phyloP scores from a whole-genome alignment of 2,329 filamentous ascomycete genomes.

The Ceratocystis variospora region DNA sequence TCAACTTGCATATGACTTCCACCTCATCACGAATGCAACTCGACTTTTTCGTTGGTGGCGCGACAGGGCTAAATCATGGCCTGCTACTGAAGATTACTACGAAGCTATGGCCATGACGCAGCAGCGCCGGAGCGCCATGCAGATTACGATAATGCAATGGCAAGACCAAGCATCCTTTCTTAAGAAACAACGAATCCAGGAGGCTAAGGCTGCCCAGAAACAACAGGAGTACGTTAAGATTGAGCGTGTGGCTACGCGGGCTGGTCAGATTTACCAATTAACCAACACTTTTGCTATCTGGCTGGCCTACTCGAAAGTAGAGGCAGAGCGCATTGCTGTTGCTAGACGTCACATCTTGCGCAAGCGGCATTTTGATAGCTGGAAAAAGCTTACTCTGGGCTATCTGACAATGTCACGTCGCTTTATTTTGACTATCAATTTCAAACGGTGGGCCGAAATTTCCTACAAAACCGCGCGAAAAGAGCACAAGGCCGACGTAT shows the following conservation, averaged over 20 bases:
- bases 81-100: constrained; percentile 17
- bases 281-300: constrained; percentile 38
- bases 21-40: constrained; percentile 8
- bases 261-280: constrained; percentile 51
- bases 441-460: constrained; percentile 18
- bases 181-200: constrained; percentile 11
- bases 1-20: constrained; percentile 8
- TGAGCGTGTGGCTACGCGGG: constrained; percentile 36
- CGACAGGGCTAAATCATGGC: constrained; percentile 13
- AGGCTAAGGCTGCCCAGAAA: constrained; percentile 14
- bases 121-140: constrained; percentile 11
- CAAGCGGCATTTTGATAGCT: constrained; percentile 28
- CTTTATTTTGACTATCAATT: constrained; percentile 14
- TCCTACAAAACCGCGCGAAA: constrained; percentile 10
- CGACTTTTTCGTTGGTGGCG: constrained; percentile 18
- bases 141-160: constrained; percentile 17
- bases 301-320: constrained; percentile 49
- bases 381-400: constrained; percentile 20
- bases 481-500: constrained; percentile 13
- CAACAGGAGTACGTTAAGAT: constrained; percentile 16
- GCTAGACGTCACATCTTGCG: constrained; percentile 59
- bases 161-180: constrained; percentile 10
- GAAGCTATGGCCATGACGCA: constrained; percentile 17
- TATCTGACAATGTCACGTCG: constrained; percentile 14
- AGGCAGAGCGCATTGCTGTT: constrained; percentile 50